These are phyloP conservation scores for Geotrichum europaeum DNA, from an alignment of 1,139 yeast genomes.

Conservation along the genomic window DNA sequence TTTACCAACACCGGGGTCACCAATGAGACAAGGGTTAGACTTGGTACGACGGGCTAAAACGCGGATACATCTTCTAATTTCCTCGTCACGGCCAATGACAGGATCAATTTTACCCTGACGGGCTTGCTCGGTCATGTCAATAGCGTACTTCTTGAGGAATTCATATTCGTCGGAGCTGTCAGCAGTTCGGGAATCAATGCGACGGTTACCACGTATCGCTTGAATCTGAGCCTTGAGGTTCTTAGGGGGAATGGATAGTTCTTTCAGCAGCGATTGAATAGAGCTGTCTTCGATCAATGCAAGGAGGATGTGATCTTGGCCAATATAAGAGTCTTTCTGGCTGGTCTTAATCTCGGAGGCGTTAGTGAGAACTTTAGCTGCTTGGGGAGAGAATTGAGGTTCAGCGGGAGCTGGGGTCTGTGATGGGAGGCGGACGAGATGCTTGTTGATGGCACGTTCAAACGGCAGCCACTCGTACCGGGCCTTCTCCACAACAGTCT, in stretches of 20 bases:
- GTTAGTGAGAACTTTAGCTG: constrained; percentile 50
- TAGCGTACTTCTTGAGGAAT: constrained; percentile 81
- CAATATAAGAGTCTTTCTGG: constrained; percentile 87
- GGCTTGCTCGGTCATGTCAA: constrained; percentile 89
- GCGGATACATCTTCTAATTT: constrained; percentile 88
- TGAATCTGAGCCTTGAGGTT: constrained; percentile 75
- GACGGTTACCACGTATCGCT: constrained; percentile 80
- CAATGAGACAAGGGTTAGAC: constrained; percentile 92
- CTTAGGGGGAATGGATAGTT: constrained; percentile 60
- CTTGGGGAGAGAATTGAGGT: constrained; percentile 52
- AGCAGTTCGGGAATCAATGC: constrained; percentile 91
- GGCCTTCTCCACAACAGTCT: constrained; percentile 81
- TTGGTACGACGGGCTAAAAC: constrained; percentile 93
- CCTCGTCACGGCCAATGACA: constrained; percentile 98
- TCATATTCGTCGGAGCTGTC: constrained; percentile 83
- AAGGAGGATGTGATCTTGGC: constrained; percentile 86
- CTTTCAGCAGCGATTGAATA: constrained; percentile 69
- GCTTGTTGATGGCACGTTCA: constrained; percentile 73
- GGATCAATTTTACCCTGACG: constrained; percentile 94
- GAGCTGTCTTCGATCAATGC: constrained; percentile 78
- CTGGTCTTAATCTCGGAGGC: constrained; percentile 72
- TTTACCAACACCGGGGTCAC: constrained; percentile 99
- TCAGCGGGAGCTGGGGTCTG: constrained; percentile 84
- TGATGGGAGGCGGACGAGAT: constrained; percentile 75
- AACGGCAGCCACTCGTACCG: constrained; percentile 81